Evolutionary conservation across 208 protist genomes (phyloP), one percentile per base, ranked within the genome.

Genomic region (Novymonas esmeraldas): DNA sequence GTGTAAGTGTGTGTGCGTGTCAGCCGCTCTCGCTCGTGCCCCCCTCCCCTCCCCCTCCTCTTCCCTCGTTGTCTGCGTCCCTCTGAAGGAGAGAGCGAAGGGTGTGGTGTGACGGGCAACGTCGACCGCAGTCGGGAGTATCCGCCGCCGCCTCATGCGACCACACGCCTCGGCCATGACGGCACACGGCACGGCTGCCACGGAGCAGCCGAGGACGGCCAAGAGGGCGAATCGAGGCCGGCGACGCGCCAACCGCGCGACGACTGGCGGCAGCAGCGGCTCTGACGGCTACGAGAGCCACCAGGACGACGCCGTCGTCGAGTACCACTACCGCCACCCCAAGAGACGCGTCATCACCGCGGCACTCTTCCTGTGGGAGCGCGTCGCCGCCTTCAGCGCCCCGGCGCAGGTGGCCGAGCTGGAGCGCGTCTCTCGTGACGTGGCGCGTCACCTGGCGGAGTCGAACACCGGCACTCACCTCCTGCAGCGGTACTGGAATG

Each of bases 401-500:
- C 87, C 87, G n/a, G 29, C 39, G 26, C 75, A 78, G 46, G 90
- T 93, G 33, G 81, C 64, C 39, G 45, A 77, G 57, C 26, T 95
- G 9, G 80, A 93, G 57, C 52, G 41, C 9, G 59, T 95, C 3
- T 83, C 70, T 48, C 62, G 58, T 7, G 85, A 93, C 66, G 76
- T 95, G 1, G 63, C 64, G 10, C 28, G 14, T 11, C 50, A 55
- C 11, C 65, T 95, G 42, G 42, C 61, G 41, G 64, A 61, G 44
- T 86, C 80, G 20, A 79, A 74, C 36, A 84, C 52, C 4, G 82
- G 80, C 2, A 82, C 73, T 0, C 45, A 49, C 3, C 62, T 92
- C 10, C 79, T 95, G 90, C 82, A 95, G 65, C 82, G 84, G 0
- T 95, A 95, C 70, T 95, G 90, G 87, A 91, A 95, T 45, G 82